A percentile compares a stretch with the other conserved stretches of the same genome.
phyloP scores from a whole-genome alignment of 2,329 filamentous ascomycete species.

The Sporothrix curviconia region DNA sequence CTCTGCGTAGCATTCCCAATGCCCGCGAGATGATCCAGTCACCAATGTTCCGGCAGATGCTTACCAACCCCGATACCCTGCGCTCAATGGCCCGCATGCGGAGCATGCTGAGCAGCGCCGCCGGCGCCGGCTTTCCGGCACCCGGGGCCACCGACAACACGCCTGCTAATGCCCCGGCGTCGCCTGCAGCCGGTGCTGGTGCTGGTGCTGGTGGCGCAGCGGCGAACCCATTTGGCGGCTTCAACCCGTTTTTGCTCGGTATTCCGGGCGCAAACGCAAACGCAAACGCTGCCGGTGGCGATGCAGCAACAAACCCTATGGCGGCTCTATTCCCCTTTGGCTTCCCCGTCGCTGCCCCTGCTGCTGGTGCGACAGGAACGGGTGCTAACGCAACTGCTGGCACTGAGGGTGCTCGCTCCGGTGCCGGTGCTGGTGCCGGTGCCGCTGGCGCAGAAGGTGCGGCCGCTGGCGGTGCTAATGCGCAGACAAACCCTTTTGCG shows the following conservation, averaged over 20 bases:
- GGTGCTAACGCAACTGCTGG: neutral
- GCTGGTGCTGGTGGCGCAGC: conserved; percentile 6
- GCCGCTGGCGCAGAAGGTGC: conserved; percentile 24
- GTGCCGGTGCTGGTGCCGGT: conserved; percentile 20
- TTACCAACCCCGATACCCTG: conserved; percentile 83
- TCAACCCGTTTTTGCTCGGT: conserved; percentile 13
- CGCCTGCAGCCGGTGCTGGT: conserved; percentile 20
- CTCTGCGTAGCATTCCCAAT: conserved; percentile 65
- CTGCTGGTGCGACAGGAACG: neutral
- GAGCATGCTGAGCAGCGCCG: conserved; percentile 54
- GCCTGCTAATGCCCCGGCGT: conserved; percentile 40
- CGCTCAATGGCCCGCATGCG: conserved; percentile 79
- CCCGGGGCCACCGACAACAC: conserved; percentile 89
- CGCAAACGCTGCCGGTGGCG: neutral
- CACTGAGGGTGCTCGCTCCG: neutral
- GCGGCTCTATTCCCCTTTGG: conserved; percentile 20
- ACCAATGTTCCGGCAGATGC: conserved; percentile 82
- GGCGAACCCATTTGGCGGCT: conserved; percentile 19
- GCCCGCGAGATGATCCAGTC: conserved; percentile 82
- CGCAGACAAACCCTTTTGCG: conserved; percentile 18
- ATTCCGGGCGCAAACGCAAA: neutral
- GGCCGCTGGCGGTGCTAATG: no score
- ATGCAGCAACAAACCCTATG: conserved; percentile 31
- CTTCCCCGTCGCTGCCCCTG: neutral
- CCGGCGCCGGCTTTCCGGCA: conserved; percentile 64